Base-by-base conservation (phyloP, 768 basidiomycete genomes). In the Mrakia blollopis region DNA sequence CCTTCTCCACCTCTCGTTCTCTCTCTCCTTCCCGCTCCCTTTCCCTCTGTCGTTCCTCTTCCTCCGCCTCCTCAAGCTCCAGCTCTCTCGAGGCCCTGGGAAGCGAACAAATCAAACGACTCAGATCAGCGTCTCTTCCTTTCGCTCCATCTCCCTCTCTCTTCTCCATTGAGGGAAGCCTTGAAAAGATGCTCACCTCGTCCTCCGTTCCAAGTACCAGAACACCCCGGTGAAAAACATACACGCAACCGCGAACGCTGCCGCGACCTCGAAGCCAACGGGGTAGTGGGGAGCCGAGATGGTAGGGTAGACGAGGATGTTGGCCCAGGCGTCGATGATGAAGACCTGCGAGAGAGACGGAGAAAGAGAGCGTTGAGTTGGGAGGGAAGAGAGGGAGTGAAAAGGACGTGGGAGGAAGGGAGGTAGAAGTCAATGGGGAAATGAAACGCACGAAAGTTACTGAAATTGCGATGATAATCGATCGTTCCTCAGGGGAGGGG, bases 281-380 rank as follows among this genome's bases (percentile, higher is more conserved):
- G 30, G 77, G 61, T 82, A 82, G 37, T 79, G 67, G 30, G 81
- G 81, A 6, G 81, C 81, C 61, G 80, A 41, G 10, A 73, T 72
- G 28, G 81, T 80, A 4, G 81, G 80, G 74, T 81, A 82, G 52
- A 82, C 79, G 37, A 81, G 75, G 73, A 75, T 74, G 61, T 77
- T 77, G 18, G 74, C 74, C 50, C 68, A 75, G 30, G 74, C 47
- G 39, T 75, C 74, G 74, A 75, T 35, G 32, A 65, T 57, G 41
- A 62, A 76, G 30, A 69, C 69, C 41, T 30, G 52, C 1, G 67
- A 44, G 13, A 25, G 25, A 41, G 39, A 21, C 30, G 25, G n/a
- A 47, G 63, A 11, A 18, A 2, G 63, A 21, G 44, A 37, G 28
- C 5, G 41, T 25, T 25, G 41, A 5, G 41, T 18, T 1, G 47